Base-by-base conservation (phyloP, 495 filamentous ascomycete species). In the Penicillium pancosmium region DNA sequence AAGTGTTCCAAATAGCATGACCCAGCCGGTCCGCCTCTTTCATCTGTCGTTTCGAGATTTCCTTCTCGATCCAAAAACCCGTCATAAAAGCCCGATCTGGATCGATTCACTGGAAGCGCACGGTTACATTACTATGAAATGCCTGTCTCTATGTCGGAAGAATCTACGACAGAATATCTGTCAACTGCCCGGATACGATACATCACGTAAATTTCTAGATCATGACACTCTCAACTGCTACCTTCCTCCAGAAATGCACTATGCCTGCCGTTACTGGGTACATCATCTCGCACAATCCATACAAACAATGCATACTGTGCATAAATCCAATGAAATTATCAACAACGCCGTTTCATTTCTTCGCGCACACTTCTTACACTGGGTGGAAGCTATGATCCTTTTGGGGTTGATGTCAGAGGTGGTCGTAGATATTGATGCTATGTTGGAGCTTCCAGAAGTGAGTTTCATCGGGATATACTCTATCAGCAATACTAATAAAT, bases 211-310 rank as follows among this genome's bases (percentile, higher is more conserved):
- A 8, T 63, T 73, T 2, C 60, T 78, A 31, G 55, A 65, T 47
- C 16, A 10, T 10, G 13, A 41, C 8, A 54, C 11, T 15, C 62
- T 76, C n/a, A 34, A 50, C 15, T 16, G 61, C 8, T 52, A 54
- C 25, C 34, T 80, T 12, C 60, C 67, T 43, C 35, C 64, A 49
- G 65, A 70, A 36, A 36, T 73, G 44, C 59, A 66, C 51, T 77
- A 82, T 54, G 55, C 72, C 31, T 82, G 77, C 65, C 66, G 64
- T 16, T 78, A 78, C 58, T 62, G 60, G 60, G 44, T 34, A n/a
- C 31, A 50, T 25, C 54, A 62, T 54, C 34, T 57, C 1, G 16
- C 72, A 50, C 35, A 78, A 54, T 69, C 64, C 41, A 7, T 7
- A 27, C 19, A 21, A 21, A 21, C 19, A 21, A 21, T 21, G 1